phyloP scores from a whole-genome alignment of 2,329 filamentous ascomycete genomes.

The Zymoseptoria passerinii region DNA sequence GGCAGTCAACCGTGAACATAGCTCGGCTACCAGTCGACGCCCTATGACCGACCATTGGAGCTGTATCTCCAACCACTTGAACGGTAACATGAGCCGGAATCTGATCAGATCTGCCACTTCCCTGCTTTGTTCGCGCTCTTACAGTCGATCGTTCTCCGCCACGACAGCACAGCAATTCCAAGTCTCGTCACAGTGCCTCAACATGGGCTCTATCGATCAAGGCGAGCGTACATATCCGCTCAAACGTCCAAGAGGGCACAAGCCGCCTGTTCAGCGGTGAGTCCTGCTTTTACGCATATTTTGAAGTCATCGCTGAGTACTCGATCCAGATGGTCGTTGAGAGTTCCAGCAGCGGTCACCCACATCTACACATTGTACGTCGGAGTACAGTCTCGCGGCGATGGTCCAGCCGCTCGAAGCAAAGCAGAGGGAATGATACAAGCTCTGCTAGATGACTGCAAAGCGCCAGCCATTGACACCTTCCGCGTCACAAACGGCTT shows the following conservation, averaged over 20 bases:
- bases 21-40: background rate
- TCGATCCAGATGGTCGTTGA: constrained; percentile 25
- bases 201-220: constrained; percentile 9
- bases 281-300: background rate
- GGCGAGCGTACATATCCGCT: constrained; percentile 25
- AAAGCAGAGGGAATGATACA: constrained; percentile 16
- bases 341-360: constrained; percentile 18
- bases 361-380: constrained; percentile 28
- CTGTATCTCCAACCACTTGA: background rate
- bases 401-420: constrained; percentile 2
- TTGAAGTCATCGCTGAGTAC: background rate
- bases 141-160: background rate
- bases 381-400: constrained; percentile 25
- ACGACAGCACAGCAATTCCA: background rate
- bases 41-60: background rate
- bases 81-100: background rate
- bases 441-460: constrained; percentile 14
- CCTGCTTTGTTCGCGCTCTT: background rate
- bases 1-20: background rate
- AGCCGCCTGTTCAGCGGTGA: constrained; percentile 22
- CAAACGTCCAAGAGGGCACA: constrained; percentile 27
- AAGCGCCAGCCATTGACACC: constrained; percentile 18
- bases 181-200: background rate
- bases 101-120: background rate
- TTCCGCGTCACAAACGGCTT: constrained; percentile 27